These are phyloP conservation scores for Ascochyta clinopodiicola DNA, from an alignment of 2,329 filamentous ascomycete genomes.

Conservation along the genomic window DNA sequence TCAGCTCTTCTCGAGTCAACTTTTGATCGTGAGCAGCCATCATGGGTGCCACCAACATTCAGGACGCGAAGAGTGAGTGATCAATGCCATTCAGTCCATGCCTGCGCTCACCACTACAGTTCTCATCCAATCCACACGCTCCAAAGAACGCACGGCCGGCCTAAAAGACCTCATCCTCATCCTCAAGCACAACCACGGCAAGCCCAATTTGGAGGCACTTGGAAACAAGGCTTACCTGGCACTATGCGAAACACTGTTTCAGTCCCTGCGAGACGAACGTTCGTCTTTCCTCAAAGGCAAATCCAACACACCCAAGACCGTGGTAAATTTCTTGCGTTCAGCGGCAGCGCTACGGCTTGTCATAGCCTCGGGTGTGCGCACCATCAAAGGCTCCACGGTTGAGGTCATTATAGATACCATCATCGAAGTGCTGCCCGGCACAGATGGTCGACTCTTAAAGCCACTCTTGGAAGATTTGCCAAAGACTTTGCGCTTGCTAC, in stretches of 20 bases:
- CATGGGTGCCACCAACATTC: constrained; percentile 43
- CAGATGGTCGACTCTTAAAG: constrained; percentile 68
- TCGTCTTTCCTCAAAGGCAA: constrained; percentile 62
- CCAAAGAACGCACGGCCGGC: constrained; percentile 57
- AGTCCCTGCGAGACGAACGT: constrained; percentile 71
- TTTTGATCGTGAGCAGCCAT: constrained; percentile 15
- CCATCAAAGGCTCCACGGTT: constrained; percentile 78
- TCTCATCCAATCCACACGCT: constrained; percentile 35
- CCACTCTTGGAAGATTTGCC: constrained; percentile 79
- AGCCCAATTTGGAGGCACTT: constrained; percentile 55
- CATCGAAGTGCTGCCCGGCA: constrained; percentile 71
- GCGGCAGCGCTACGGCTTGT: constrained; percentile 75
- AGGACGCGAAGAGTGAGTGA: constrained; percentile 45
- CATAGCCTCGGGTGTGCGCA: constrained; percentile 71
- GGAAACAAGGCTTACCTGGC: constrained; percentile 80
- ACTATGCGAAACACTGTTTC: constrained; percentile 82
- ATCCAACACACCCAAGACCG: constrained; percentile 46
- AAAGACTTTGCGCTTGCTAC: constrained; percentile 73
- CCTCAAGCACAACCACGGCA: constrained; percentile 60
- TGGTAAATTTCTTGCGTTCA: constrained; percentile 68
- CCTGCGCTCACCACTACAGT: constrained; percentile 31
- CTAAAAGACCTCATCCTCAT: constrained; percentile 64
- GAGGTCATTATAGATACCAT: constrained; percentile 82
- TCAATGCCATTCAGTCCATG: neutral
- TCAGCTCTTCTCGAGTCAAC: constrained; percentile 3